A percentile compares a stretch with the other conserved stretches of the same genome.
These are phyloP conservation scores for Aspergillus aculeatus DNA, from an alignment of 2,329 filamentous ascomycete species.

Conservation along the genomic window DNA sequence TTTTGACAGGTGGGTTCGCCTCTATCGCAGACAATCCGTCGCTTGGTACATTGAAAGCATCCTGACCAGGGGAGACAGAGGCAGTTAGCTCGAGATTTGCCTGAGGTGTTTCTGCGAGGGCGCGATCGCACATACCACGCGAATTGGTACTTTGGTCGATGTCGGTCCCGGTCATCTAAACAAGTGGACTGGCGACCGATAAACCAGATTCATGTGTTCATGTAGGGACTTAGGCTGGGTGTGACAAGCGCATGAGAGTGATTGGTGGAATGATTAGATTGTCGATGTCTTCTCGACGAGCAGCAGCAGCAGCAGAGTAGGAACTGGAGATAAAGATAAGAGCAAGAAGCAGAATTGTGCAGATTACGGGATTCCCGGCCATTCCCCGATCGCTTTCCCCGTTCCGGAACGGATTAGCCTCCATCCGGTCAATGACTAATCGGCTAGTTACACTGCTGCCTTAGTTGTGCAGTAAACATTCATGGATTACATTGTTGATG, in stretches of 20 bases:
- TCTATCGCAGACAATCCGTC: slow-evolving; percentile 39
- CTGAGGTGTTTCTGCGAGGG: too few relatives aligned
- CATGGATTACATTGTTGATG: too few relatives aligned
- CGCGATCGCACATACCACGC: background rate
- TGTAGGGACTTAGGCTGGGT: background rate
- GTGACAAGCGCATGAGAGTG: background rate
- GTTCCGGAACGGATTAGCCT: too few relatives aligned
- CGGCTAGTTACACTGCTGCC: too few relatives aligned
- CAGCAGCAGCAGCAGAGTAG: background rate
- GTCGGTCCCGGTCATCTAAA: slow-evolving; percentile 1
- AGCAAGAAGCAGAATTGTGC: too few relatives aligned
- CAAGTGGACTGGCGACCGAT: background rate
- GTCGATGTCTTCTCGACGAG: too few relatives aligned
- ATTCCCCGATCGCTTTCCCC: too few relatives aligned
- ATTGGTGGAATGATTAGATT: background rate
- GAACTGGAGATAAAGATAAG: background rate
- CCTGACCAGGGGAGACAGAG: slow-evolving; percentile 17
- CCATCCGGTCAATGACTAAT: too few relatives aligned
- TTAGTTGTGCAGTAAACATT: too few relatives aligned
- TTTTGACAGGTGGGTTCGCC: slow-evolving; percentile 33
- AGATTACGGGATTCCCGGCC: too few relatives aligned
- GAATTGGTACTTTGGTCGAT: background rate
- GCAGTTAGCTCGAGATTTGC: background rate
- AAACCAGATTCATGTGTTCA: background rate
- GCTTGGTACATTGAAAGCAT: slow-evolving; percentile 38